Base-by-base conservation (phyloP, 768 basidiomycete genomes). In the Glaciozyma antarctica region DNA sequence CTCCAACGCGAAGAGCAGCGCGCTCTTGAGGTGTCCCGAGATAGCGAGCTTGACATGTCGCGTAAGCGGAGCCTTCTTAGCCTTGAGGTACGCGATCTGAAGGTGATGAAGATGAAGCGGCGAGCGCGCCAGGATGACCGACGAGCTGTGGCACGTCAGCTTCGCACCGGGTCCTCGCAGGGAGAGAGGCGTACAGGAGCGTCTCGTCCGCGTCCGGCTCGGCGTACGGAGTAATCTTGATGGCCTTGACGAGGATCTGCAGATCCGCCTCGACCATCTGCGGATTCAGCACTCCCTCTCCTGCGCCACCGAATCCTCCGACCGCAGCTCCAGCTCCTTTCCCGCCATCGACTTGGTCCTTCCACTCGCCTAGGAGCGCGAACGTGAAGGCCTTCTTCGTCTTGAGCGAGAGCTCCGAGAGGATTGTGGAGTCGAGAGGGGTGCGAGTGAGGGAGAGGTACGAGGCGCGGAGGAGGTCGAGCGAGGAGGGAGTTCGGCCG, bases 401-500 rank as follows among this genome's bases (percentile, higher is more conserved):
- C 56, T 64, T 68, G 45, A 48, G n/a, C 21, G 45, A 48, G 3
- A 59, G 47, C 22, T 59, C 58, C 21, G 28, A 32, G 8, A 48
- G 28, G 45, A 59, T 38, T 2, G 17, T 60, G 16, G 48, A 3
- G 34, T 69, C 59, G 21, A 73, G 52, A 15, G 65, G 57, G 45
- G 19, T 30, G 51, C 60, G 44, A 64, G 62, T 66, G 9, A 61
- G 24, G 3, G 63, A 54, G 22, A 56, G 49, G 63, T 65, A 73
- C 21, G 65, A 65, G 1, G 62, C 26, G 45, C 67, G 67, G 57
- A 71, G 66, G 21, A 68, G 44, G 19, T 49, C 38, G 24, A 78
- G 76, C 68, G 78, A 77, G 48, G 74, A 66, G 61, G 78, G 78
- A 3, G 74, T 71, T 52, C 78, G 65, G 10, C 74, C 69, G 34